A percentile compares a stretch with the other conserved stretches of the same genome.
Evolutionary conservation across 169 alveolate species (phyloP).

Genomic region (Besnoitia besnoiti): DNA sequence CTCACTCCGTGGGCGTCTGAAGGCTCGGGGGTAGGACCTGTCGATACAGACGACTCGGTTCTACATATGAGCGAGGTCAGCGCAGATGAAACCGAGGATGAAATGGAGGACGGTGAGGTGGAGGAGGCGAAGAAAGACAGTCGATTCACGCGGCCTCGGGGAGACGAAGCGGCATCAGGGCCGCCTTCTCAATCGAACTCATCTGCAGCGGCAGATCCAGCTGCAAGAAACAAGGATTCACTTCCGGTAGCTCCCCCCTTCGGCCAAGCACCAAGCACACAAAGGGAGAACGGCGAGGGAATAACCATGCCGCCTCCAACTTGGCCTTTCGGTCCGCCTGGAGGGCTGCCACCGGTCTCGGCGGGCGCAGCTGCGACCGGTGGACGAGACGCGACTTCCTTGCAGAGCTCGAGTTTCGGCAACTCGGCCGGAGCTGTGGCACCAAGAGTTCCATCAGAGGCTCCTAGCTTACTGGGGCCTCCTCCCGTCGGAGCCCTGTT

Average conservation of each 20-base stretch:
- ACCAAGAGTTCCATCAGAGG: neutral
- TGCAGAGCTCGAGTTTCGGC: neutral
- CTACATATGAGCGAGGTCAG: constrained; percentile 32
- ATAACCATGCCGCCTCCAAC: neutral
- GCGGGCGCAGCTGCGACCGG: neutral
- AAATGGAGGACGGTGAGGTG: constrained; percentile 32
- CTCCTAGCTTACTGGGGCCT: neutral
- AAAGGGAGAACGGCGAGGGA: neutral
- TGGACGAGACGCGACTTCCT: too few relatives aligned
- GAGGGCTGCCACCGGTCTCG: neutral
- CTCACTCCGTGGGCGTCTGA: too few relatives aligned
- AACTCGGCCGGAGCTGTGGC: neutral
- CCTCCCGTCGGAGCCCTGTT: neutral
- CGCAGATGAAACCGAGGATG: neutral
- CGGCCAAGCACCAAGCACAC: neutral
- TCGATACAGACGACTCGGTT: neutral
- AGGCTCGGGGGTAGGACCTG: neutral
- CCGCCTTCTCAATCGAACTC: neutral
- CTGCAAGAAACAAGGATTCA: neutral
- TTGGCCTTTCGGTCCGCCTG: neutral
- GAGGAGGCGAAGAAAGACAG: neutral
- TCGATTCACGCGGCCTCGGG: neutral
- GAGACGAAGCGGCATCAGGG: neutral
- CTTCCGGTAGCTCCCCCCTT: neutral
- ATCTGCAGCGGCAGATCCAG: neutral